A percentile compares a stretch with the other conserved stretches of the same genome.
Evolutionary conservation across 768 basidiomycete genomes (phyloP).

Genomic region (Daedalea quercina): DNA sequence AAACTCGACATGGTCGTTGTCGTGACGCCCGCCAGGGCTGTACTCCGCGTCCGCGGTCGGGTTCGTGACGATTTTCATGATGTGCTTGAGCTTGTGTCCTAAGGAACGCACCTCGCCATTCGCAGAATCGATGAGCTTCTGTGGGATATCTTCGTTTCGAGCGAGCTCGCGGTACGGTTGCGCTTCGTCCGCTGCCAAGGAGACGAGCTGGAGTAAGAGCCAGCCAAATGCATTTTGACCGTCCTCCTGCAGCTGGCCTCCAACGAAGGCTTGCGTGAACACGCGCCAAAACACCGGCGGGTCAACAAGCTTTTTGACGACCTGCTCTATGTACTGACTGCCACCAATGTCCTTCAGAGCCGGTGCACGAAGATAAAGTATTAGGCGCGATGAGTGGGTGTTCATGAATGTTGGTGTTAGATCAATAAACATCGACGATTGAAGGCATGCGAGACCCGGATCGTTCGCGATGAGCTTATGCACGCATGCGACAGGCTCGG

Average conservation of each 20-base stretch:
- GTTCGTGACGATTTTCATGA: constrained; percentile 23
- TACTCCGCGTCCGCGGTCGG: constrained; percentile 15
- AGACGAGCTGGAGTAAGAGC: constrained; percentile 44
- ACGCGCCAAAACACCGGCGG: constrained; percentile 54
- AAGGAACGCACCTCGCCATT: constrained; percentile 20
- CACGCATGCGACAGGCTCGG: no score
- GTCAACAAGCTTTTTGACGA: constrained; percentile 37
- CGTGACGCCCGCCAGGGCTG: constrained; percentile 59
- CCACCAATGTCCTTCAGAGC: no score
- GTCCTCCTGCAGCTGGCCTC: constrained; percentile 19
- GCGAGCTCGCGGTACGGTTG: constrained; percentile 34
- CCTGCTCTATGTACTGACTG: constrained; percentile 34
- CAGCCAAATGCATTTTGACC: constrained; percentile 37
- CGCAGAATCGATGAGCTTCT: constrained; percentile 20
- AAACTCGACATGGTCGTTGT: constrained; percentile 61
- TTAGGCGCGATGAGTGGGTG: no score
- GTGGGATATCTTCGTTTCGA: constrained; percentile 23
- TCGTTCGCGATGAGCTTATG: no score
- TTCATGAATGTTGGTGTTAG: no score
- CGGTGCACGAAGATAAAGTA: no score
- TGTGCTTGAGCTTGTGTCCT: constrained; percentile 35
- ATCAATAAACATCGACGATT: no score
- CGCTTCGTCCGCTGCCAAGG: constrained; percentile 28
- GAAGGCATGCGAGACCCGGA: no score
- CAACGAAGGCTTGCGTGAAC: constrained; percentile 11